These are phyloP conservation scores for Cutaneotrichosporon cyanovorans DNA, from an alignment of 1,284 basidiomycete genomes.

Conservation along the genomic window DNA sequence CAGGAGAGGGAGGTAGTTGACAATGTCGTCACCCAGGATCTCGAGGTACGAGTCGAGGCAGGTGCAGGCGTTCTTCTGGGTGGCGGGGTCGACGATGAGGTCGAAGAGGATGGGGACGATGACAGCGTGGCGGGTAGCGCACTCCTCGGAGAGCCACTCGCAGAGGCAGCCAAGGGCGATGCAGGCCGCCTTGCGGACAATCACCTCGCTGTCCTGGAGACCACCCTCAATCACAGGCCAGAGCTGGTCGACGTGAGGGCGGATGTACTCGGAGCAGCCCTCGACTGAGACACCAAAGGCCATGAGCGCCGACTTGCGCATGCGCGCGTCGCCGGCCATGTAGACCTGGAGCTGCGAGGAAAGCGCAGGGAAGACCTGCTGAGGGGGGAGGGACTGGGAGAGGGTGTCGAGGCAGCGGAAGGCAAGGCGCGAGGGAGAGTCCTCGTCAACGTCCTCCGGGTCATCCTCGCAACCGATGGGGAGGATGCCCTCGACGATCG, in stretches of 20 bases:
- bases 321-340: conserved; percentile 68
- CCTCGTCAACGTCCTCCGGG: conserved; percentile 69
- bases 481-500: conserved; percentile 85
- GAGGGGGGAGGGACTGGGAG: conserved; percentile 86
- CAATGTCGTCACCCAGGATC: conserved; percentile 78
- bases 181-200: conserved; percentile 90
- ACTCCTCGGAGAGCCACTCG: conserved; percentile 96
- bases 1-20: conserved; percentile 84
- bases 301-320: conserved; percentile 89
- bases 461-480: conserved; percentile 87
- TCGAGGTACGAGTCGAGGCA: conserved; percentile 95
- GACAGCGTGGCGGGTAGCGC: conserved; percentile 70
- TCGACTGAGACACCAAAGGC: conserved; percentile 94
- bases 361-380: conserved; percentile 93
- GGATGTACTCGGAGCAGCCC: conserved; percentile 97
- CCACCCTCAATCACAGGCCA: conserved; percentile 94
- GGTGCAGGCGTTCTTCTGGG: conserved; percentile 88
- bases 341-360: conserved; percentile 73
- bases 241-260: conserved; percentile 81
- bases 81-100: conserved; percentile 77
- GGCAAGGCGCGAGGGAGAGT: conserved; percentile 85
- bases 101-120: conserved; percentile 87
- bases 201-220: conserved; percentile 71
- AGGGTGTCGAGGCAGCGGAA: conserved; percentile 93
- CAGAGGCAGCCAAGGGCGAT: conserved; percentile 92